These are phyloP conservation scores for Rubroshorea leprosula DNA, from an alignment of 345 rosid genomes.

Conservation along the genomic window DNA sequence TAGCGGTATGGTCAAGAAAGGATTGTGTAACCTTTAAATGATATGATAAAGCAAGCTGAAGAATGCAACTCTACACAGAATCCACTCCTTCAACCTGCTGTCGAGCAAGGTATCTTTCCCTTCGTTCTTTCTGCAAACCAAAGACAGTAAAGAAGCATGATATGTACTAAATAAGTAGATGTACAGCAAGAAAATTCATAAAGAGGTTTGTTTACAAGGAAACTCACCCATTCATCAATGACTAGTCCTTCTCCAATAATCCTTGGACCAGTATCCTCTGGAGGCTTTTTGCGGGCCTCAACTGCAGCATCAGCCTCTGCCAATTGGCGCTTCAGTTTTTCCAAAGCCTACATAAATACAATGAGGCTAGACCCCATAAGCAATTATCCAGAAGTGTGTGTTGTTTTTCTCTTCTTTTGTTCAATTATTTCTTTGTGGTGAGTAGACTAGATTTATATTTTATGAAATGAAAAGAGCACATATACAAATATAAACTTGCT, in stretches of 20 bases:
- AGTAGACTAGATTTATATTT: not conserved
- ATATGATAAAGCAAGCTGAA: not conserved
- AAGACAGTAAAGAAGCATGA: not conserved
- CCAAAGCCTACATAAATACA: conserved; percentile 46
- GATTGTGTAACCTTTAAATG: not conserved
- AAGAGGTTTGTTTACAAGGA: not conserved
- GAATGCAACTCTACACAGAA: conserved; percentile 35
- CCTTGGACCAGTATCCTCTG: conserved; percentile 77
- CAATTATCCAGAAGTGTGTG: not conserved
- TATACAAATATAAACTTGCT: not conserved
- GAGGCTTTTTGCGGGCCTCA: conserved; percentile 78
- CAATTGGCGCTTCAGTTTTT: conserved; percentile 76
- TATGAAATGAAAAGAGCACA: not conserved
- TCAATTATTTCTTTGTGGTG: not conserved
- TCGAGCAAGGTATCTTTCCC: conserved; percentile 92
- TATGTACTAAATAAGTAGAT: not conserved
- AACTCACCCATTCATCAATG: conserved; percentile 96
- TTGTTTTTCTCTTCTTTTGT: not conserved
- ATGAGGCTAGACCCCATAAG: conserved; percentile 3
- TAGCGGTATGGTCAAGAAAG: not conserved
- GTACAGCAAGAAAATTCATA: not conserved
- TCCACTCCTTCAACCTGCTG: conserved; percentile 85
- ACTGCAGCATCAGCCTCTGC: conserved; percentile 88
- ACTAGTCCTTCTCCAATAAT: conserved; percentile 99
- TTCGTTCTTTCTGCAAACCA: conserved; percentile 77